phyloP scores from a whole-genome alignment of 352 stramenopile species.

The Phytopythium chamaehyphon region DNA sequence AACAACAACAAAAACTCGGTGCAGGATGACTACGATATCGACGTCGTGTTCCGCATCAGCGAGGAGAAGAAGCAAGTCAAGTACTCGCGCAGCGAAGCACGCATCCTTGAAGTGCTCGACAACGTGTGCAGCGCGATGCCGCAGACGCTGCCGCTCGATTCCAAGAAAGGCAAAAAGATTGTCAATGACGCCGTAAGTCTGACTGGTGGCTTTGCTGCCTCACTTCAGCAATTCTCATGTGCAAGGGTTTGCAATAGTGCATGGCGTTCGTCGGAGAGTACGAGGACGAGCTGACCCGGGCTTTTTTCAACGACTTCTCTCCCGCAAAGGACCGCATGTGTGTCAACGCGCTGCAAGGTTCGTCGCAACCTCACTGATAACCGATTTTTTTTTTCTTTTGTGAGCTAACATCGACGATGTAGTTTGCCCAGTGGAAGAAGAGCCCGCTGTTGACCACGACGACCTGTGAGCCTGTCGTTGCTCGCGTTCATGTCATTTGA shows the following conservation, averaged over 20 bases:
- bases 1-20: not conserved
- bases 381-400: too few relatives aligned
- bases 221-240: too few relatives aligned
- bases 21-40: conserved; percentile 78
- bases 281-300: conserved; percentile 71
- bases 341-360: conserved; percentile 42
- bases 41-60: conserved; percentile 83
- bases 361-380: too few relatives aligned
- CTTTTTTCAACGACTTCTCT: conserved; percentile 78
- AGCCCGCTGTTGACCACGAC: too few relatives aligned
- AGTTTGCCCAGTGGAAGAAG: too few relatives aligned
- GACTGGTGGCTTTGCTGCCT: not conserved
- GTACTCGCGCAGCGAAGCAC: conserved; percentile 77
- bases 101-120: conserved; percentile 84
- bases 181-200: conserved; percentile 46
- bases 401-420: too few relatives aligned
- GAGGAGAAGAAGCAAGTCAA: conserved; percentile 86
- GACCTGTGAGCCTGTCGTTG: too few relatives aligned
- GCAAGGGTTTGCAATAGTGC: too few relatives aligned
- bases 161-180: conserved; percentile 54
- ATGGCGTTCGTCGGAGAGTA: conserved; percentile 73
- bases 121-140: conserved; percentile 54
- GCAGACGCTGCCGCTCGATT: conserved; percentile 28
- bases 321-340: conserved; percentile 65
- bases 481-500: too few relatives aligned